Base-by-base conservation (phyloP, 257 asterid genomes). In the Thymus mandschuricus region DNA sequence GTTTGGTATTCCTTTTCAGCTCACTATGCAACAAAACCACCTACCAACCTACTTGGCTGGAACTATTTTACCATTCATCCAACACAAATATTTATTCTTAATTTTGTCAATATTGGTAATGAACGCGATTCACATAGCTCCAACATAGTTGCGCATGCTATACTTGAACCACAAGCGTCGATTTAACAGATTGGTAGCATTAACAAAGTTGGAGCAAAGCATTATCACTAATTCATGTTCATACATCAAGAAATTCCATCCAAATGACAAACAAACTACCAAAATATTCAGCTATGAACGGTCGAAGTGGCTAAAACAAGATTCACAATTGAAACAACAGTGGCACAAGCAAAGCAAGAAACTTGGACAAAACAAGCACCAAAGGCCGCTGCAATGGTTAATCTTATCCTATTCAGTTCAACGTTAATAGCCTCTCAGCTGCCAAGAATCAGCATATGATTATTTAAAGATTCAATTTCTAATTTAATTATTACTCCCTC, bases 61-160 rank as follows among this genome's bases (percentile, higher is more conserved):
- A 64, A 15, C n/a, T 45, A 58, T 21, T 65, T 64, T 44, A 7
- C 43, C 54, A 12, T 28, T 45, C 15, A 64, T 29, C 49, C 31
- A 29, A 62, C 34, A 10, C 31, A 2, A 6, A 15, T 4, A 6
- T 43, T 12, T 9, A 10, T 57, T 56, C 67, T 31, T 65, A 66
- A 34, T n/a, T 12, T 51, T 30, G 30, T 41, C 70, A 40, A 63
- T 51, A 54, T 4, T 10, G 0, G 40, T 35, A 3, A 3, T 41
- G 34, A 43, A 62, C 57, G 13, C 34, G 27, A 35, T 60, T 41
- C 1, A 15, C 48, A 59, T 33, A n/a, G 12, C 86, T 68, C 86
- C 82, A 86, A 75, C 62, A 46, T 31, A 21, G 41, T 29, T 40
- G 65, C 40, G 38, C 60, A 15, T 11, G 33, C 49, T 46, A 40